A percentile compares a stretch with the other conserved stretches of the same genome.
phyloP scores from a whole-genome alignment of 495 filamentous ascomycete genomes.

The Hypomontagnella submonticulosa region DNA sequence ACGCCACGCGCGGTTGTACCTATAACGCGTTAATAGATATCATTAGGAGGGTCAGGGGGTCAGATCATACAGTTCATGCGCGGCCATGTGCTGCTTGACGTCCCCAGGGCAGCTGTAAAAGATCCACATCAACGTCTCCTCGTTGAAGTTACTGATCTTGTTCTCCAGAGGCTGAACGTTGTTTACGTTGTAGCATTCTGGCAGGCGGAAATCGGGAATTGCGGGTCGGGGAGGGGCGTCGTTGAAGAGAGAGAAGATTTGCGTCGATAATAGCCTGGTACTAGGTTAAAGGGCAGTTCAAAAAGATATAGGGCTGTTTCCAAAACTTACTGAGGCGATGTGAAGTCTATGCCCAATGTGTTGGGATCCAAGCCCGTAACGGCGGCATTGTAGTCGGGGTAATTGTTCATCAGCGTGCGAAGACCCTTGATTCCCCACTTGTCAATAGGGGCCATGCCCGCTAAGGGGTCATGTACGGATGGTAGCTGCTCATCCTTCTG shows the following conservation, averaged over 20 bases:
- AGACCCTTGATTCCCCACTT: constrained; percentile 84
- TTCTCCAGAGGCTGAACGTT: constrained; percentile 84
- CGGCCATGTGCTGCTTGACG: constrained; percentile 84
- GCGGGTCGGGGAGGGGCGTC: constrained; percentile 74
- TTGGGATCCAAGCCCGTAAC: constrained; percentile 83
- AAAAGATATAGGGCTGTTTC: background rate
- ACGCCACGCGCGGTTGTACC: constrained; percentile 81
- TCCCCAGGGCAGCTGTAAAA: constrained; percentile 92
- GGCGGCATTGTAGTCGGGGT: constrained; percentile 77
- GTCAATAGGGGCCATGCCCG: constrained; percentile 82
- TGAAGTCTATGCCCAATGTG: constrained; percentile 80
- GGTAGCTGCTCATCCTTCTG: constrained; percentile 49
- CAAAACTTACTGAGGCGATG: constrained; percentile 76
- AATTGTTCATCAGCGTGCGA: constrained; percentile 80
- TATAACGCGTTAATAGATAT: constrained; percentile 33
- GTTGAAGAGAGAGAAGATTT: constrained; percentile 74
- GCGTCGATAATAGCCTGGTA: constrained; percentile 53
- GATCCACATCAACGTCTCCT: constrained; percentile 93
- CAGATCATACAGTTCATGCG: constrained; percentile 73
- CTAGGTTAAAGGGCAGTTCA: constrained; percentile 6
- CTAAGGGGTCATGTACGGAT: constrained; percentile 66
- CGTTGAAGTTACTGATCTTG: constrained; percentile 83
- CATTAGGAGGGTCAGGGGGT: constrained; percentile 7
- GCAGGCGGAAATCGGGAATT: constrained; percentile 80
- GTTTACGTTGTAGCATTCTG: constrained; percentile 85